A percentile compares a stretch with the other conserved stretches of the same genome.
Evolutionary conservation across 352 stramenopile species (phyloP).

Genomic region (Globisporangium uncinulatum): DNA sequence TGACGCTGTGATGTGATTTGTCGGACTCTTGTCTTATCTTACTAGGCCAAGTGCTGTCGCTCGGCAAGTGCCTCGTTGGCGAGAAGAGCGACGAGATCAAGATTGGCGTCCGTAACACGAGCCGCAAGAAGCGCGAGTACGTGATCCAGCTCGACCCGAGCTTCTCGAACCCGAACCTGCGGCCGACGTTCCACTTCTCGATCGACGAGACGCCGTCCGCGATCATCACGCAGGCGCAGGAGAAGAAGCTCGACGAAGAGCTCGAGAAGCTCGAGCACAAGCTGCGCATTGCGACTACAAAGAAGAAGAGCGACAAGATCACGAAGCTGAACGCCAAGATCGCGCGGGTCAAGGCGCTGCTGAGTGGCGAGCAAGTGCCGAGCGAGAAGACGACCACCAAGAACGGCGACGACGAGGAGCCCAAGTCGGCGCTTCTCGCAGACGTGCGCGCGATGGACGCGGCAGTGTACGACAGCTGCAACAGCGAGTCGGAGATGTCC

Average conservation of each 20-base stretch:
- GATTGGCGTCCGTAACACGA: conserved; percentile 83
- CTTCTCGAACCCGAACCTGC: conserved; percentile 60
- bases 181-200: conserved; percentile 78
- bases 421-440: conserved; percentile 17
- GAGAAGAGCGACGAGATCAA: conserved; percentile 84
- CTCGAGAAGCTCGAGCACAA: conserved; percentile 89
- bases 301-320: conserved; percentile 89
- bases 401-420: conserved; percentile 27
- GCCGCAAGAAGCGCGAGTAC: conserved; percentile 84
- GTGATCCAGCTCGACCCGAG: conserved; percentile 77
- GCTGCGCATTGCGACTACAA: conserved; percentile 81
- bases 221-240: conserved; percentile 85
- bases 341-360: conserved; percentile 61
- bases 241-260: conserved; percentile 88
- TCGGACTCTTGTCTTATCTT: not conserved
- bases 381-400: conserved; percentile 42
- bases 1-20: not conserved
- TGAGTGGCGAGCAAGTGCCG: conserved; percentile 68
- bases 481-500: conserved; percentile 84
- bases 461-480: conserved; percentile 59
- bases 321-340: conserved; percentile 83
- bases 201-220: conserved; percentile 77
- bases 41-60: conserved; percentile 71
- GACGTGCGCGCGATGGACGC: conserved; percentile 30
- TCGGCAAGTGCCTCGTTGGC: conserved; percentile 79